These are phyloP conservation scores for Thalassia testudinum DNA, from an alignment of 116 monocot genomes.

Conservation along the genomic window DNA sequence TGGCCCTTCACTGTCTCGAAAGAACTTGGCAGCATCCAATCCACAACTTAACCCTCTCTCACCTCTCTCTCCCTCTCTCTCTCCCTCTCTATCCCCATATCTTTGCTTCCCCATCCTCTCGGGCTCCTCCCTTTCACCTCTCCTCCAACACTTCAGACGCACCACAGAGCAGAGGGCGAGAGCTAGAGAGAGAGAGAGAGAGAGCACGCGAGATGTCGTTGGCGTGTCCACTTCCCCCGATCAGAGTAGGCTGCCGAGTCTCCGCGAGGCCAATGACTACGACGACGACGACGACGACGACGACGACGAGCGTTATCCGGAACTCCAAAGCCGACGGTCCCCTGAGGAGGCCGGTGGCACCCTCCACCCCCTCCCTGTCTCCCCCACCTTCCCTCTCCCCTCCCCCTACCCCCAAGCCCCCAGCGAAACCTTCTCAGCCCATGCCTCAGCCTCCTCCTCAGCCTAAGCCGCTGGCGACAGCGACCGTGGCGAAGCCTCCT, in stretches of 20 bases:
- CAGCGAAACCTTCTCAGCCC: conserved; percentile 15
- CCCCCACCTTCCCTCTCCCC: conserved; percentile 19
- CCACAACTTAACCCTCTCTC: no score
- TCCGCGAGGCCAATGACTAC: no score
- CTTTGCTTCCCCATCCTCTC: no score
- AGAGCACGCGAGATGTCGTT: background rate
- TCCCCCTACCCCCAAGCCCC: no score
- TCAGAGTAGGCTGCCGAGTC: no score
- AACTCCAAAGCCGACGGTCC: conserved; percentile 72
- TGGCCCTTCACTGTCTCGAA: no score
- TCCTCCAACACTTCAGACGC: background rate
- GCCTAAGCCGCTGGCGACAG: conserved; percentile 8
- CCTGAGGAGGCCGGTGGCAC: conserved; percentile 52
- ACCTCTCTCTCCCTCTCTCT: no score
- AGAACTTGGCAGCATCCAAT: background rate
- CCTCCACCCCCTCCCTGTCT: conserved; percentile 36
- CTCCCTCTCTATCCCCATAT: no score
- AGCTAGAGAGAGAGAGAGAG: no score
- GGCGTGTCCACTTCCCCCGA: conserved; percentile 33
- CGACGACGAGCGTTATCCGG: conserved; percentile 13
- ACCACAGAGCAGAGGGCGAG: no score
- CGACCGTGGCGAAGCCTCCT: conserved; percentile 3
- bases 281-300: conserved; percentile 1
- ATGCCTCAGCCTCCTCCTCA: conserved; percentile 15
- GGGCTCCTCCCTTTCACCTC: background rate